A percentile compares a stretch with the other conserved stretches of the same genome.
Evolutionary conservation across 257 asterid genomes (phyloP).

Genomic region (Ajuga chamaepitys): DNA sequence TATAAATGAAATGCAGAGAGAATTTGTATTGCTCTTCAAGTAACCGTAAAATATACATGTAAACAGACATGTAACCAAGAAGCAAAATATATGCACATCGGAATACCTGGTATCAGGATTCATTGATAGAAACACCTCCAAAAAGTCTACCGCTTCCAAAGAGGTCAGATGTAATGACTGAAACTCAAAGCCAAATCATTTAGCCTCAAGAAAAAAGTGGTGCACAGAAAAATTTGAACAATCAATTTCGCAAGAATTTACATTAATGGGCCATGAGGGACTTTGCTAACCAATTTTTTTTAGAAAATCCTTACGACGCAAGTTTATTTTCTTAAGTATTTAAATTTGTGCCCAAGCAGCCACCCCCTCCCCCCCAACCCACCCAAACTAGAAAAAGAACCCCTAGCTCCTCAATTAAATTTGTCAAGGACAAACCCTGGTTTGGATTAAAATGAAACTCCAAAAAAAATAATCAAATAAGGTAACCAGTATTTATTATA

Average conservation of each 20-base stretch:
- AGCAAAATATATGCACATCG: background rate
- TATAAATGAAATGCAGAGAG: constrained; percentile 1
- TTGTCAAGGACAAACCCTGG: too few species aligned
- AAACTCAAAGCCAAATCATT: constrained; percentile 14
- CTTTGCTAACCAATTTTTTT: too few species aligned
- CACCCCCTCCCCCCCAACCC: too few species aligned
- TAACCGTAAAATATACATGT: background rate
- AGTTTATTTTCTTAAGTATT: too few species aligned
- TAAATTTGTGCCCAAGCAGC: too few species aligned
- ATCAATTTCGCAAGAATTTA: background rate
- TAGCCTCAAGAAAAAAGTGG: constrained; percentile 1
- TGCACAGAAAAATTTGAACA: background rate
- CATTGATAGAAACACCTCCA: constrained; percentile 81
- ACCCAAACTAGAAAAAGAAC: too few species aligned
- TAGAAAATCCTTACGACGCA: too few species aligned
- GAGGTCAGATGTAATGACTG: constrained; percentile 71
- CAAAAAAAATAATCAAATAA: constrained; percentile 1
- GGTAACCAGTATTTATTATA: background rate
- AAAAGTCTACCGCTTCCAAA: constrained; percentile 70
- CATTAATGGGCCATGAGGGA: too few species aligned
- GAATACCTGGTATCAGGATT: constrained; percentile 76
- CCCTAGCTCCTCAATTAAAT: too few species aligned
- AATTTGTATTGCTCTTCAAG: background rate
- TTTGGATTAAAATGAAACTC: too few species aligned
- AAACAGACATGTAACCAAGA: background rate